Evolutionary conservation across 176 grass and related monocot species (phyloP).

Genomic region (Stipa capillata): DNA sequence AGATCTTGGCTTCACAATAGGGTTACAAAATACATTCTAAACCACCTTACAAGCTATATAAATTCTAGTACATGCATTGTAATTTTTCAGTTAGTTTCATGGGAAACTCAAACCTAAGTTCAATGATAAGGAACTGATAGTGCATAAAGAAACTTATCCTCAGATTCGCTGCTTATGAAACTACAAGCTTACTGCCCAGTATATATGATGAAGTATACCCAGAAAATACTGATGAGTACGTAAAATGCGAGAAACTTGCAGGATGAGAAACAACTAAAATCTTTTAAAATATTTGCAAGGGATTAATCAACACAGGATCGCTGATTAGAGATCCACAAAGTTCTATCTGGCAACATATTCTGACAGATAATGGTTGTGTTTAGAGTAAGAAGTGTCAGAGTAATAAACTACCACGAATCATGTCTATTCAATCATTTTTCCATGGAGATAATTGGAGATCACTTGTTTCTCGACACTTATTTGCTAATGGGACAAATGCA

Average conservation of each 20-base stretch:
- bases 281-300: neutral
- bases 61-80: too few relatives aligned
- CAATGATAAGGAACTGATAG: neutral
- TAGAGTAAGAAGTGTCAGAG: slow-evolving; percentile 10
- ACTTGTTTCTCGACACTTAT: slow-evolving; percentile 5
- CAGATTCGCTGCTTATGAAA: neutral
- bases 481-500: neutral
- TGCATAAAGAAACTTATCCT: slow-evolving; percentile 4
- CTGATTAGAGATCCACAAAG: neutral
- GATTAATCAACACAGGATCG: neutral
- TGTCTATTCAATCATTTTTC: neutral
- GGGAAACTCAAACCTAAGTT: too few relatives aligned
- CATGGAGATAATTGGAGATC: slow-evolving; percentile 1
- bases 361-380: neutral
- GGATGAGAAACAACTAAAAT: neutral
- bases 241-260: neutral
- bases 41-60: too few relatives aligned
- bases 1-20: neutral
- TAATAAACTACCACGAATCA: too few relatives aligned
- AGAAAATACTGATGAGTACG: neutral
- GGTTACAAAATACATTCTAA: neutral
- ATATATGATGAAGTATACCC: neutral
- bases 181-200: neutral
- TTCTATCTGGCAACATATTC: neutral
- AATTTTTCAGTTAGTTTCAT: too few relatives aligned